phyloP scores from a whole-genome alignment of 306 rosid species.

The Rosa chinensis region DNA sequence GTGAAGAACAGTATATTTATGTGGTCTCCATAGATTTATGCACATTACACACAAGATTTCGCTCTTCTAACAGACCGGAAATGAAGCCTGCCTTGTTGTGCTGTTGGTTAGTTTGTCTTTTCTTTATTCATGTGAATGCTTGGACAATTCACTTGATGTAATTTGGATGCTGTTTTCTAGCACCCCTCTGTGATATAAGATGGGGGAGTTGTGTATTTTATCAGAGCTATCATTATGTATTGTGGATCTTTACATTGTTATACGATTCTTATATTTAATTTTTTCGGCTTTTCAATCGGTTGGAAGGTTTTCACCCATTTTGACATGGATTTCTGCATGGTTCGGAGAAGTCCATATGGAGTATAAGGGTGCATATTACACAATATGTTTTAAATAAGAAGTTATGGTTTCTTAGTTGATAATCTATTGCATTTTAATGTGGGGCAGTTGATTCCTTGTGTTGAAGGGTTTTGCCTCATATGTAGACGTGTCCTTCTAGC shows the following conservation, averaged over 20 bases:
- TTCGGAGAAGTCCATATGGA: not conserved
- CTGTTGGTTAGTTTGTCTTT: not conserved
- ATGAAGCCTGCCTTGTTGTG: constrained; percentile 8
- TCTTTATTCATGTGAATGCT: constrained; percentile 8
- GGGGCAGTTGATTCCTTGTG: not conserved
- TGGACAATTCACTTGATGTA: not conserved
- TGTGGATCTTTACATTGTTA: not conserved
- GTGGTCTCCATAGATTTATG: constrained; percentile 23
- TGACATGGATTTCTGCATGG: not conserved
- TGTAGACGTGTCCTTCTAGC: not conserved
- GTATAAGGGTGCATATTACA: not conserved
- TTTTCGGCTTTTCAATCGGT: not conserved
- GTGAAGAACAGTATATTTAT: constrained; percentile 32
- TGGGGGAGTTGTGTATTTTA: not conserved
- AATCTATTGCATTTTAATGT: not conserved
- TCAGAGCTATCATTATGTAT: not conserved
- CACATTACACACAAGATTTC: constrained; percentile 28
- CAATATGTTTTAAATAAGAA: not conserved
- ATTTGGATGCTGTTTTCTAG: constrained; percentile 6
- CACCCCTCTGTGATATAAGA: not conserved
- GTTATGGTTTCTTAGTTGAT: not conserved
- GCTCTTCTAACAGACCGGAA: constrained; percentile 2
- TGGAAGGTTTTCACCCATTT: not conserved
- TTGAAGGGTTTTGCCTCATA: not conserved
- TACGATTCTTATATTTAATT: not conserved